Base-by-base conservation (phyloP, 345 rosid species). In the Diplotaxis tenuifolia region DNA sequence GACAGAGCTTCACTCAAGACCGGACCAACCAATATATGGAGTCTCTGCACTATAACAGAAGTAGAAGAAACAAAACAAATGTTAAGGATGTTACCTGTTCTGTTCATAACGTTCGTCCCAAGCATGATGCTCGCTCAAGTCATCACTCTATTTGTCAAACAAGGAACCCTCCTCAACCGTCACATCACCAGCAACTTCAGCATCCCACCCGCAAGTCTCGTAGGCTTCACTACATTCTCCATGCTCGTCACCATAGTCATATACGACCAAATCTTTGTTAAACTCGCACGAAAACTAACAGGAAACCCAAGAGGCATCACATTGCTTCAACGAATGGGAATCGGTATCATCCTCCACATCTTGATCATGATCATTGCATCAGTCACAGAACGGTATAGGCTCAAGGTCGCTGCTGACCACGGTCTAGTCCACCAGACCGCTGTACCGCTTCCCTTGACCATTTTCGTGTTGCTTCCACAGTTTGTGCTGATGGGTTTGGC, bases 41-140 rank as follows among this genome's bases (percentile, higher is more conserved):
- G 67, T 78, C 76, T 89, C 0, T 88, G 96, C 75, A 54, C 96
- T 6, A 89, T 84, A 12, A 90, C 96, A 19, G 93, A 92, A 83
- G 98, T 95, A 0, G 99, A 95, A 79, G 99, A 95, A 76, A 92
- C 99, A 10, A 95, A 95, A 52, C 96, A 95, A 68, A 92, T 90
- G 94, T 47, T 95, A 14, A 75, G 89, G 78, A 92, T 95, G 99
- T 79, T 95, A 45, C 97, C 96, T 0, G 82, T 95, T 66, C 38
- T 85, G 76, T 22, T 87, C 22, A 78, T 88, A n/a, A 92, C 96
- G 0, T 86, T 92, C 49, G 83, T 95, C 22, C 99, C 98, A 9
- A 89, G 94, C 81, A 84, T 87, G 68, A 89, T 95, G 96, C 0
- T 85, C 2, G 94, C 98, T 45, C 98, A 95, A 59, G 57, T 80